Evolutionary conservation across 306 rosid genomes (phyloP), one percentile per base, ranked within the genome.

Genomic region (Cyclanthera cordifolia): DNA sequence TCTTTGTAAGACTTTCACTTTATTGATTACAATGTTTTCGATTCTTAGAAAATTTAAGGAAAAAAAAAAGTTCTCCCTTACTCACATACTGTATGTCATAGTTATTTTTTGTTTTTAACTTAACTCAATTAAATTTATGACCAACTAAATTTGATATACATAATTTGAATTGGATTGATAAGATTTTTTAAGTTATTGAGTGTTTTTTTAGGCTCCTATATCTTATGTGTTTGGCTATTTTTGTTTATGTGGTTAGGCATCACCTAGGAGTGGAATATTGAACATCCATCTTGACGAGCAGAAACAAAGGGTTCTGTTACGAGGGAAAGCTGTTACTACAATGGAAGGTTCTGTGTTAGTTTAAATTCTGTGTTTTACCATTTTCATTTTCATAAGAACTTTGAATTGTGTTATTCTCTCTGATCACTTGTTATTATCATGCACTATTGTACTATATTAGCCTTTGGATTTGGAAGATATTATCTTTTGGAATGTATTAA

Each of bases 181-280:
- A 8, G 45, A 37, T 8, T 39, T 39, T 39, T 39, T 39, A 34
- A 8, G 41, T 34, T 34, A 4, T 34, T 34, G 41, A 34, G 41
- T 34, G 8, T 34, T 34, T 34, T 1, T 34, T 32, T n/a, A 32
- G 37, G 0, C 45, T 12, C 8, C 12, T 45, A 12, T 16, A 12
- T 15, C 53, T 15, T 49, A 48, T 48, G 53, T 48, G 17, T 49
- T 54, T 21, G 60, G 25, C 1, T 39, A 2, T 60, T 41, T 23
- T 55, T 14, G n/a, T 2, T 3, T 46, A 24, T 73, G 23, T 76
- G 67, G 17, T 30, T 60, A 89, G 97, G 96, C 97, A 68, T 92
- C 97, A 19, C 75, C 79, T 0, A 82, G 95, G 76, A 87, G 97
- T 16, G 97, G 92, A 77, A 78, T 59, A 63, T 23, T 91, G 30